Evolutionary conservation across 768 basidiomycete species (phyloP).

Genomic region (Lentinula lateritia): DNA sequence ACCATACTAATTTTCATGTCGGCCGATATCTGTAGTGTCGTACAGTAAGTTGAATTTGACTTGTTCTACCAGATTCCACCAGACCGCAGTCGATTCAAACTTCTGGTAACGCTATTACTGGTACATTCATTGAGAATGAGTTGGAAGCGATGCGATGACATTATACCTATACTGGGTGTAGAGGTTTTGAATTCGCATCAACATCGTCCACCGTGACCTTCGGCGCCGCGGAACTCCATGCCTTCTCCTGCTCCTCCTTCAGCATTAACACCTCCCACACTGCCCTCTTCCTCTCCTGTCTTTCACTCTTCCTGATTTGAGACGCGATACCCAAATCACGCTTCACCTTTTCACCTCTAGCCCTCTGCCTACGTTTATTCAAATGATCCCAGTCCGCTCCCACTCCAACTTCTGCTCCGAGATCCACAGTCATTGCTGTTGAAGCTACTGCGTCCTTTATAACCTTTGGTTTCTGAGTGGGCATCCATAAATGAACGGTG

Average conservation of each 20-base stretch:
- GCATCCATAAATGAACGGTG: slow-evolving; percentile 39
- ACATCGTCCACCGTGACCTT: not conserved
- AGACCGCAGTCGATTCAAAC: too few species aligned
- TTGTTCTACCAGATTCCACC: too few species aligned
- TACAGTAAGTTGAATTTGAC: too few species aligned
- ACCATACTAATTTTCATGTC: too few species aligned
- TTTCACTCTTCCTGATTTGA: not conserved
- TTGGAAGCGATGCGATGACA: not conserved
- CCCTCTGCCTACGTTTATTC: slow-evolving; percentile 46
- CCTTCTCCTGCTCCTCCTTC: not conserved
- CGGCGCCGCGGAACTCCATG: not conserved
- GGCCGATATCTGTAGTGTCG: too few species aligned
- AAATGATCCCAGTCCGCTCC: slow-evolving; percentile 52
- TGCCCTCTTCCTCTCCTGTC: not conserved
- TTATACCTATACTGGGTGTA: not conserved
- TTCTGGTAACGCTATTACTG: too few species aligned
- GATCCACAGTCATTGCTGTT: not conserved
- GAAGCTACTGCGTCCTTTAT: not conserved
- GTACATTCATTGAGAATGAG: too few species aligned
- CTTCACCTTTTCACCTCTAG: slow-evolving; percentile 39
- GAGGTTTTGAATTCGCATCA: not conserved
- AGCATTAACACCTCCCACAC: not conserved
- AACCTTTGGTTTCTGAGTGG: slow-evolving; percentile 8
- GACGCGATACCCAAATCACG: slow-evolving; percentile 33
- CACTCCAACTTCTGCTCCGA: slow-evolving; percentile 36